Evolutionary conservation across 345 rosid species (phyloP), one percentile per base, ranked within the genome.

Genomic region (Pistacia atlantica): DNA sequence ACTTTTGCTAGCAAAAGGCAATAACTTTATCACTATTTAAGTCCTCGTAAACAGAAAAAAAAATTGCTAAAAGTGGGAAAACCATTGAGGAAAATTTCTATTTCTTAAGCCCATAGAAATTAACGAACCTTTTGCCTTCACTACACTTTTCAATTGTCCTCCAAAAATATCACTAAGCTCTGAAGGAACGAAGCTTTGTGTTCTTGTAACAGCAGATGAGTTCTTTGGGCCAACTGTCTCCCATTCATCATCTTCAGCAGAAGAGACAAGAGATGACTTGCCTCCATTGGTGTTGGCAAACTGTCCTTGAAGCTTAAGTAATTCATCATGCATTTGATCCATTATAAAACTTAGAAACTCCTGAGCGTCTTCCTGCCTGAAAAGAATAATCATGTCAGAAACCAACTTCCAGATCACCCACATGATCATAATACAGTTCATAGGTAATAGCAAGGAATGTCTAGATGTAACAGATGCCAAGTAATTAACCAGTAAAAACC

Each of bases 281-380:
- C 78, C 74, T 66, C 83, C 84, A 69, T 83, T 82, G 42, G 56
- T 61, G 69, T 65, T 56, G 61, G 82, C 46, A 62, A 82, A 76
- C 61, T 80, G 81, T 65, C 90, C 95, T 84, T 85, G 87, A 76
- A 92, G 84, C 84, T 91, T 92, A 52, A 93, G 89, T 58, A 96
- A 78, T 77, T 95, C 97, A 85, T 85, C 87, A 80, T 95, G 98
- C 91, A 93, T 92, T 91, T 86, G 93, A 85, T 89, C 92, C 97
- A 93, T 88, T 76, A 92, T 79, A 72, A 96, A 96, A 81, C 97
- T 93, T 79, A 96, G 78, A 81, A 96, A 93, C 81, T 93, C 97
- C 78, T 93, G 99, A 52, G 99, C 99, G 89, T 96, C 99, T 89
- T 96, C 99, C 76, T 96, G 98, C 82, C 99, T 96, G 91, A 74